Evolutionary conservation across 164 flowering plant genomes (phyloP).

Genomic region (Chloranthus sessilifolius): DNA sequence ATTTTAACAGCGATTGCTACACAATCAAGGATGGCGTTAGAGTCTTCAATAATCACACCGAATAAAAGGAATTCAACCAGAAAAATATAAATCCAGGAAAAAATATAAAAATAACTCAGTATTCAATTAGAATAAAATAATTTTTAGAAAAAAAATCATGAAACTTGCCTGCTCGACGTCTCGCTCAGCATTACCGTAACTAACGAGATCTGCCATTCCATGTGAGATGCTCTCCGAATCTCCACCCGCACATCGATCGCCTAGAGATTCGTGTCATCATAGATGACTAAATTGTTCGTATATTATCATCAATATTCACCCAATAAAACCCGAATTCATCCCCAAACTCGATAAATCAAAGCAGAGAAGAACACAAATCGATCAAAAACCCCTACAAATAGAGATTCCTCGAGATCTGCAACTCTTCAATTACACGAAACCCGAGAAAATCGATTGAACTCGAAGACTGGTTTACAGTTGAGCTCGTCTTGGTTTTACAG

Average conservation of each 20-base stretch:
- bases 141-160: not conserved
- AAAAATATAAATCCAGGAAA: not conserved
- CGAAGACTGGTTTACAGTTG: not conserved
- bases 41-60: no score
- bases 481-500: not conserved
- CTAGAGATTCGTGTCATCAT: constrained; percentile 44
- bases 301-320: constrained; percentile 29
- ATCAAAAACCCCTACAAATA: constrained; percentile 11
- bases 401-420: constrained; percentile 7
- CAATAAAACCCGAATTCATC: constrained; percentile 8
- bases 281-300: constrained; percentile 26
- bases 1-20: no score
- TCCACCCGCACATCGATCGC: constrained; percentile 61
- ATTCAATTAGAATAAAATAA: no score
- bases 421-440: constrained; percentile 1
- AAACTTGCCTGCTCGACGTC: constrained; percentile 70
- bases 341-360: no score
- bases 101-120: no score
- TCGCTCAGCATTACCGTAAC: constrained; percentile 76
- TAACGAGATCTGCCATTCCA: constrained; percentile 99
- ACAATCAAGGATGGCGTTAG: no score
- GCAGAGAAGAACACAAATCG: not conserved
- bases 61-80: no score
- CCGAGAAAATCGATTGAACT: constrained; percentile 9
- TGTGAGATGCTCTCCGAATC: constrained; percentile 52